phyloP scores from a whole-genome alignment of 176 grass and related monocot genomes.

The Phragmites australis region DNA sequence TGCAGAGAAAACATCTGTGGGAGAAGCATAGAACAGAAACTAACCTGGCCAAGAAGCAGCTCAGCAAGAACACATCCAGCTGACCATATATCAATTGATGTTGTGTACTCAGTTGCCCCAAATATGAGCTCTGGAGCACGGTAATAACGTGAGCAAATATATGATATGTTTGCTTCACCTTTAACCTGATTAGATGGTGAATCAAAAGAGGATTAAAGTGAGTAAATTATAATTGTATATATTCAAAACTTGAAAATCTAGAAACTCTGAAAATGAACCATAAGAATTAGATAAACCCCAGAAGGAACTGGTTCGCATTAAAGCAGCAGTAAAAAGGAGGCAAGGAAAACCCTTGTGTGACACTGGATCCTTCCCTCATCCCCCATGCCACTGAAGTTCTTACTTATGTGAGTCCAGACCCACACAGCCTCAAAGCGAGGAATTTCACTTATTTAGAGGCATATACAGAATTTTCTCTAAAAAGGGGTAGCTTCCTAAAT shows the following conservation, averaged over 20 bases:
- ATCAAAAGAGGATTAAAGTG: background rate
- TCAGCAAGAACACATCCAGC: constrained; percentile 97
- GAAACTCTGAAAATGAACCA: background rate
- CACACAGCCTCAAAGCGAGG: background rate
- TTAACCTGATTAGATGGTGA: constrained; percentile 54
- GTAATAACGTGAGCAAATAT: constrained; percentile 98
- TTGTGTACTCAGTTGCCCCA: constrained; percentile 91
- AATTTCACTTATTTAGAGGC: background rate
- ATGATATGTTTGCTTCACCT: constrained; percentile 97
- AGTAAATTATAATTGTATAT: constrained; percentile 3
- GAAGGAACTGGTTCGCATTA: background rate
- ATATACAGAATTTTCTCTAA: background rate
- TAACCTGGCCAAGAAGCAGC: constrained; percentile 91
- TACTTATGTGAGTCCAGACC: background rate
- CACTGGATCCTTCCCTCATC: background rate
- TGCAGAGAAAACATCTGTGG: background rate
- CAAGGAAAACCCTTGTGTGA: background rate
- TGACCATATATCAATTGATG: constrained; percentile 99
- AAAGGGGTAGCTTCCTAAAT: background rate
- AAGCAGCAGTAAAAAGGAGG: background rate
- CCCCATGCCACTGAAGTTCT: background rate
- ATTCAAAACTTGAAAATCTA: background rate
- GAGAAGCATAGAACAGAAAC: constrained; percentile 8
- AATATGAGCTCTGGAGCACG: constrained; percentile 98
- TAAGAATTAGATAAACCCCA: background rate